Percentiles rank a stretch among this genome's conserved stretches.
Evolutionary conservation across 306 rosid species (phyloP).

Genomic region (Rosa chinensis): DNA sequence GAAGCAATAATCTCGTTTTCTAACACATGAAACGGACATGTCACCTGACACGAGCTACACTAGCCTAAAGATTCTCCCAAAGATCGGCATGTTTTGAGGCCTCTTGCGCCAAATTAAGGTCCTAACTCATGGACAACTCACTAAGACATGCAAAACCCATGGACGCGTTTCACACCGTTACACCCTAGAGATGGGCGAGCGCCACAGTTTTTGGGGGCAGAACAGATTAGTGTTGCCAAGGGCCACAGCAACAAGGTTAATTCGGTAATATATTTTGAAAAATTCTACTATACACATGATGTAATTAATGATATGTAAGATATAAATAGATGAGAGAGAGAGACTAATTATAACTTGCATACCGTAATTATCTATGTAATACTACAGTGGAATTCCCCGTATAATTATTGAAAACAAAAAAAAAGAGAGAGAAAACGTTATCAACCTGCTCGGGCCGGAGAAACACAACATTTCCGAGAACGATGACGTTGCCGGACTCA

Average conservation of each 20-base stretch:
- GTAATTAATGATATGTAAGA: no score
- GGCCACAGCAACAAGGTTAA: not conserved
- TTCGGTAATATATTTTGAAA: not conserved
- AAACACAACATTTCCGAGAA: slow-evolving; percentile 73
- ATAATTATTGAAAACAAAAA: no score
- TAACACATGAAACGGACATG: not conserved
- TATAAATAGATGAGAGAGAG: no score
- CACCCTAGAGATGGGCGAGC: no score
- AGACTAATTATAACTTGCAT: no score
- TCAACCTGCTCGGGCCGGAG: slow-evolving; percentile 80
- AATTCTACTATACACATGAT: no score
- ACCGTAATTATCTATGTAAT: no score
- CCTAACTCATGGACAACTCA: not conserved
- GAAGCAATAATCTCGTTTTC: no score
- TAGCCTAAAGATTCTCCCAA: no score
- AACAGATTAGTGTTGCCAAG: not conserved
- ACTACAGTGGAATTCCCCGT: no score
- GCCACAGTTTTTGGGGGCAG: not conserved
- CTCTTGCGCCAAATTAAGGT: not conserved
- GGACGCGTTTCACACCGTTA: not conserved
- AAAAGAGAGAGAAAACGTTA: not conserved
- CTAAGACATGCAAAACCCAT: no score
- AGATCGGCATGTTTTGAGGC: not conserved
- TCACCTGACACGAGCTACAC: not conserved
- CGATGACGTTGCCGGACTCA: slow-evolving; percentile 75